Conservation (phyloP, 2,329 filamentous ascomycete species). For the Diaporthe eres region DNA sequence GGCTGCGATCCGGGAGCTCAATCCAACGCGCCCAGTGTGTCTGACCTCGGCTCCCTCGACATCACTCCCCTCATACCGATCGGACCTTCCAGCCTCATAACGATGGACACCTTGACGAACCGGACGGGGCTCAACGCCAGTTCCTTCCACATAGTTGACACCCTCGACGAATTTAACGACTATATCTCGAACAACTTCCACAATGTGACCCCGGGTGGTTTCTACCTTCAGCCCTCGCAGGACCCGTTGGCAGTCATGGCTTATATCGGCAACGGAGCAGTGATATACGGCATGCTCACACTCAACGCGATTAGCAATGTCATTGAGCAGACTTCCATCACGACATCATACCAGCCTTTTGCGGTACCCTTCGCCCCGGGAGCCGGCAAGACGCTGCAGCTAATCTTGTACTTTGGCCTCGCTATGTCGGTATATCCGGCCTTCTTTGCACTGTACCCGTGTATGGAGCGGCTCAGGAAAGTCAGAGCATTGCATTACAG, state of each 20-base stretch:
- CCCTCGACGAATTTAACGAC: conserved; percentile 76
- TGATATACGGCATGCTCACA: conserved; percentile 34
- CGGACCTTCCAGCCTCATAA: conserved; percentile 54
- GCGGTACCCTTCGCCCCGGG: conserved; percentile 79
- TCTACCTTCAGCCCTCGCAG: conserved; percentile 71
- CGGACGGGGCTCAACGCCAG: conserved; percentile 35
- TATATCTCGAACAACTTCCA: conserved; percentile 74
- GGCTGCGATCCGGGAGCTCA: conserved; percentile 67
- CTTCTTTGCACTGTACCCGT: conserved; percentile 91
- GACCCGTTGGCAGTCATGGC: conserved; percentile 36
- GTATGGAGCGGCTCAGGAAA: conserved; percentile 82
- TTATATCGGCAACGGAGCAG: conserved; percentile 36
- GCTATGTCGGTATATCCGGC: conserved; percentile 84
- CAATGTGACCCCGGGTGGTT: conserved; percentile 82
- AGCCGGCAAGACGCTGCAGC: conserved; percentile 80
- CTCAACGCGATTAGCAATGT: conserved; percentile 67
- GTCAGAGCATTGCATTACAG: conserved; percentile 91
- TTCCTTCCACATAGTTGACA: conserved; percentile 64
- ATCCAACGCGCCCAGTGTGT: conserved; percentile 35
- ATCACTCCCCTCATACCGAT: conserved; percentile 56
- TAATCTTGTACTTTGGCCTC: conserved; percentile 86
- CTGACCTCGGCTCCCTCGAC: conserved; percentile 41
- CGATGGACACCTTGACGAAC: conserved; percentile 37
- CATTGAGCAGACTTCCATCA: conserved; percentile 77
- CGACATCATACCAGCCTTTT: conserved; percentile 81